These are phyloP conservation scores for Teunomyces funiuensis DNA, from an alignment of 805 yeast genomes.

Conservation along the genomic window DNA sequence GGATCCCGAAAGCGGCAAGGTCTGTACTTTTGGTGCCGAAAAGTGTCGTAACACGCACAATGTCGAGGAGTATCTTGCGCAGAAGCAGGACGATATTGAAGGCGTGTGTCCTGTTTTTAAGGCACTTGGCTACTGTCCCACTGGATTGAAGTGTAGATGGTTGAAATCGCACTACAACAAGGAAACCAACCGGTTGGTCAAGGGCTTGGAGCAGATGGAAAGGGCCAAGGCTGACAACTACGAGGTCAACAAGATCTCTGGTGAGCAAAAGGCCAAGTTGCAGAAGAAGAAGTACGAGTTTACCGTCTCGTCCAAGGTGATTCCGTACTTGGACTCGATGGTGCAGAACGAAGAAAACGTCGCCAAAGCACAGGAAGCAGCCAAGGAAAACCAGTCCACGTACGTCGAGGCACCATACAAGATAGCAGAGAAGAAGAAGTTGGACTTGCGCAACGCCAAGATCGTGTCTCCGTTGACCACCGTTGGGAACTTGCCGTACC, in stretches of 20 bases:
- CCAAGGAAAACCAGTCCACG: slow-evolving; percentile 39
- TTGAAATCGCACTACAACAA: slow-evolving; percentile 63
- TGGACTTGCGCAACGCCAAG: slow-evolving; percentile 70
- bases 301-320: slow-evolving; percentile 53
- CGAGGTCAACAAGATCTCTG: slow-evolving; percentile 64
- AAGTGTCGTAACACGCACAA: slow-evolving; percentile 80
- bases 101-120: slow-evolving; percentile 83
- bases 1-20: slow-evolving; percentile 49
- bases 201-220: slow-evolving; percentile 43
- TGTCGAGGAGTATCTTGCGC: slow-evolving; percentile 56
- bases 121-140: slow-evolving; percentile 86
- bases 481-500: slow-evolving; percentile 93
- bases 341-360: slow-evolving; percentile 44
- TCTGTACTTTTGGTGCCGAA: slow-evolving; percentile 66
- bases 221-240: slow-evolving; percentile 33
- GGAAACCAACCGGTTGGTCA: slow-evolving; percentile 45
- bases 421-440: slow-evolving; percentile 75
- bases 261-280: slow-evolving; percentile 45
- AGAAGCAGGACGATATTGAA: slow-evolving; percentile 69
- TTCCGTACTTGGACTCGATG: slow-evolving; percentile 64
- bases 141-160: slow-evolving; percentile 93
- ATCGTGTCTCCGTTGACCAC: slow-evolving; percentile 95
- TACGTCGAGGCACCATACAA: slow-evolving; percentile 77
- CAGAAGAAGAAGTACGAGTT: slow-evolving; percentile 65
- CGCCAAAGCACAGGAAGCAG: slow-evolving; percentile 29